These are phyloP conservation scores for Limonomyces culmigenus DNA, from an alignment of 1,284 basidiomycete genomes.

Conservation along the genomic window DNA sequence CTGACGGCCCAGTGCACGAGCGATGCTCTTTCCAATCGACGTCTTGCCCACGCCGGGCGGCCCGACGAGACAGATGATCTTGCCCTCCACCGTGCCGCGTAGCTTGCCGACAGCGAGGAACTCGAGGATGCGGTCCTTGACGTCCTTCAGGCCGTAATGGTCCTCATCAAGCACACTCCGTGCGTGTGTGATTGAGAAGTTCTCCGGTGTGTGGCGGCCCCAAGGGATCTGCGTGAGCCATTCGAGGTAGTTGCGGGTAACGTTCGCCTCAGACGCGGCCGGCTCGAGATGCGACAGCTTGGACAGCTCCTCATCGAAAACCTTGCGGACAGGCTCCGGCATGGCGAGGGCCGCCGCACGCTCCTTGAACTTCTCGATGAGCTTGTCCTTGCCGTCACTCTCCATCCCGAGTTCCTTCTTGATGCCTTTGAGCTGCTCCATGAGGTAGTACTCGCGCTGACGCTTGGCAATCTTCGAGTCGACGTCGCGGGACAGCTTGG, in stretches of 20 bases:
- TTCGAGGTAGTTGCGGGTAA: conserved; percentile 93
- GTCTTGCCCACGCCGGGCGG: conserved; percentile 98
- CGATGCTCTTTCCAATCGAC: conserved; percentile 88
- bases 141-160: conserved; percentile 90
- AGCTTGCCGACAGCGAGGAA: conserved; percentile 97
- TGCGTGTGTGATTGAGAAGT: conserved; percentile 82
- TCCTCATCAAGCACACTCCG: conserved; percentile 84
- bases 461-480: conserved; percentile 95
- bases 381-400: conserved; percentile 93
- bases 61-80: conserved; percentile 93
- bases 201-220: conserved; percentile 91
- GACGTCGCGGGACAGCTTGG: conserved; percentile 88
- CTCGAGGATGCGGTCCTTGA: conserved; percentile 95
- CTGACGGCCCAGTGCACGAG: conserved; percentile 68
- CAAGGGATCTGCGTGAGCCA: conserved; percentile 96
- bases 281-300: conserved; percentile 90
- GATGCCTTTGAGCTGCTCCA: conserved; percentile 98
- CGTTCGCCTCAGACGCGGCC: conserved; percentile 85
- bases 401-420: conserved; percentile 98
- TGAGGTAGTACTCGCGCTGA: conserved; percentile 94
- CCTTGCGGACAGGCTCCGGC: conserved; percentile 85
- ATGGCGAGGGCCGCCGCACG: conserved; percentile 78
- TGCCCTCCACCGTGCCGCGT: conserved; percentile 91
- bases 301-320: conserved; percentile 92
- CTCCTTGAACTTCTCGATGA: conserved; percentile 93